These are phyloP conservation scores for Penicillium coffeae DNA, from an alignment of 495 filamentous ascomycete species.

Conservation along the genomic window DNA sequence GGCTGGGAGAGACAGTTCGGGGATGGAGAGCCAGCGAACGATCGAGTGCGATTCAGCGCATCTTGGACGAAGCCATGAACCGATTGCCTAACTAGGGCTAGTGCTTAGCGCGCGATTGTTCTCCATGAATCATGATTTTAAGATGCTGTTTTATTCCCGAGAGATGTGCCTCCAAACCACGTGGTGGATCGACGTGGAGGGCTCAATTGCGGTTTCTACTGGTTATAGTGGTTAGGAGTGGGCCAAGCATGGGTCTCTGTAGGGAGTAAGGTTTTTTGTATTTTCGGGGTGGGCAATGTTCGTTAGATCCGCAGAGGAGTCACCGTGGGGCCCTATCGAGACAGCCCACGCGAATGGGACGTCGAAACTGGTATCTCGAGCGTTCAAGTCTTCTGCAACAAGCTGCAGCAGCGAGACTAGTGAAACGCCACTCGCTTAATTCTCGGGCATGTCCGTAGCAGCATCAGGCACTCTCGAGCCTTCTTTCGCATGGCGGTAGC, in stretches of 20 bases:
- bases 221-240: too few relatives aligned
- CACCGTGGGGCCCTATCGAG: background rate
- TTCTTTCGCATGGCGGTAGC: background rate
- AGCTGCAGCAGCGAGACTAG: constrained; percentile 10
- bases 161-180: constrained; percentile 11
- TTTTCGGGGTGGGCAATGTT: too few relatives aligned
- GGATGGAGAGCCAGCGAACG: constrained; percentile 37
- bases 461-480: background rate
- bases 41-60: constrained; percentile 32
- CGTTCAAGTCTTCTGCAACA: constrained; percentile 6
- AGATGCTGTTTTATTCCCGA: background rate
- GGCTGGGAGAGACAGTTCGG: constrained; percentile 18
- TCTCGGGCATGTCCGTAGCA: constrained; percentile 27
- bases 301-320: too few relatives aligned
- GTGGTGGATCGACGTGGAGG: constrained; percentile 29
- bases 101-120: background rate
- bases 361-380: background rate
- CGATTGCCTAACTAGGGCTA: constrained; percentile 2
- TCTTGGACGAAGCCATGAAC: constrained; percentile 36
- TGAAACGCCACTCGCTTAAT: constrained; percentile 30
- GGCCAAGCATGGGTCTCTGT: too few relatives aligned
- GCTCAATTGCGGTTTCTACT: too few relatives aligned
- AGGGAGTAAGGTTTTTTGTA: too few relatives aligned
- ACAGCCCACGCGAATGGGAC: background rate
- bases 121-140: background rate